Evolutionary conservation across 2,329 filamentous ascomycete genomes (phyloP).

Genomic region (Penicillium oxalicum): DNA sequence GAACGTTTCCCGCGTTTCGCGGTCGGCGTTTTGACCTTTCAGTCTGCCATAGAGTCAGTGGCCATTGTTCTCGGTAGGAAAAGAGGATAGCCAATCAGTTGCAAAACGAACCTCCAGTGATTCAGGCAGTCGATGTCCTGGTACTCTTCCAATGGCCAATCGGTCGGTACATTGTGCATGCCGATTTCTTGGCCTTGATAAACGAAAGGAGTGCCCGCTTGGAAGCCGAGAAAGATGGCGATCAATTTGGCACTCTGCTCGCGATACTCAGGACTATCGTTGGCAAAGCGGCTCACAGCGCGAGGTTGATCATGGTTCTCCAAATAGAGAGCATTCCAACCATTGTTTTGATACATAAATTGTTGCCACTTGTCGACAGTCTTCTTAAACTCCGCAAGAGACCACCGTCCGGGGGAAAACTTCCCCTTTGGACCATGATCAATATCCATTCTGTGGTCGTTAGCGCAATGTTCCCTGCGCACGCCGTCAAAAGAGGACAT

Average conservation of each 20-base stretch:
- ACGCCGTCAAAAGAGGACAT: slow-evolving; percentile 6
- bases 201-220: slow-evolving; percentile 20
- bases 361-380: slow-evolving; percentile 3
- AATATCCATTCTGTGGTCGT: slow-evolving; percentile 44
- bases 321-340: slow-evolving; percentile 48
- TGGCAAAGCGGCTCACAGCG: slow-evolving; percentile 43
- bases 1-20: background rate
- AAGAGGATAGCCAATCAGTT: background rate
- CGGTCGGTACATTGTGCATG: background rate
- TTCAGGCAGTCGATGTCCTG: slow-evolving; percentile 1
- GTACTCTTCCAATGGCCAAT: background rate
- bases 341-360: slow-evolving; percentile 2
- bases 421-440: slow-evolving; percentile 39
- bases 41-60: background rate
- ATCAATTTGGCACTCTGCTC: slow-evolving; percentile 38
- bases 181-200: slow-evolving; percentile 10
- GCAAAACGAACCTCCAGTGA: background rate
- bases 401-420: background rate
- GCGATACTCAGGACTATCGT: slow-evolving; percentile 35
- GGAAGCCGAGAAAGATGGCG: slow-evolving; percentile 45
- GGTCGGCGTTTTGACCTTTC: background rate
- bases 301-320: slow-evolving; percentile 52
- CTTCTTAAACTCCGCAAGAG: background rate
- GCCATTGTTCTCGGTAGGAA: background rate
- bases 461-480: slow-evolving; percentile 34